phyloP scores from a whole-genome alignment of 2,329 filamentous ascomycete species.

The Sarocladium strictum region DNA sequence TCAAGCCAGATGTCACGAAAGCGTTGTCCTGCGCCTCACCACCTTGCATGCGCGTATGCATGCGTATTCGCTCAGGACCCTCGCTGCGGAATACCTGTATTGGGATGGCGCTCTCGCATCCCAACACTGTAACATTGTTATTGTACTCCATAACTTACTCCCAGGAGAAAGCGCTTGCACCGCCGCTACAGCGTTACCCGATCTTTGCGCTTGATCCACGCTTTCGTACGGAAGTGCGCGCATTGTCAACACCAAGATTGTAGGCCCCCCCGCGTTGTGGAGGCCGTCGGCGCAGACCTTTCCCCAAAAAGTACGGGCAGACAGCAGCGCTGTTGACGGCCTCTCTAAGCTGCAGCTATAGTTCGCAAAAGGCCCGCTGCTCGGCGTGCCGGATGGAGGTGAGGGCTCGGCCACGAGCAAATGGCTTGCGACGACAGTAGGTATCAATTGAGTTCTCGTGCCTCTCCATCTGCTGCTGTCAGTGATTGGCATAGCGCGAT shows the following conservation, averaged over 20 bases:
- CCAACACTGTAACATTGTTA: no score
- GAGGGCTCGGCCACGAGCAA: no score
- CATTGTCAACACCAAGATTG: background rate
- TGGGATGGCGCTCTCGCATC: background rate
- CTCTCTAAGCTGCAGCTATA: background rate
- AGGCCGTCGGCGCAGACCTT: background rate
- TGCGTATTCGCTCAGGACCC: background rate
- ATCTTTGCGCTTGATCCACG: background rate
- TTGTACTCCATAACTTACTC: no score
- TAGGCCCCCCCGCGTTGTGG: background rate
- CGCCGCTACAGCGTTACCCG: no score
- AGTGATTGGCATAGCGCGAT: background rate
- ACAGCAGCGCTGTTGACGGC: background rate
- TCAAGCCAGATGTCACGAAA: no score
- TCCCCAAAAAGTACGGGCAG: conserved; percentile 1
- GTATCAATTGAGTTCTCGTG: background rate
- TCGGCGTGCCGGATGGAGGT: background rate
- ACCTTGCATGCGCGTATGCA: background rate
- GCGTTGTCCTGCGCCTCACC: background rate
- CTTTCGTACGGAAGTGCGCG: background rate
- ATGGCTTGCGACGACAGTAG: no score
- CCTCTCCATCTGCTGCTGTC: background rate
- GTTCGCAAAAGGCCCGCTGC: background rate
- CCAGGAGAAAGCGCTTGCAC: no score
- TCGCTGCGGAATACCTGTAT: background rate